Percentiles rank a stretch among this genome's conserved stretches.
phyloP scores from a whole-genome alignment of 2,329 filamentous ascomycete species.

The Lasiodiplodia theobromae region DNA sequence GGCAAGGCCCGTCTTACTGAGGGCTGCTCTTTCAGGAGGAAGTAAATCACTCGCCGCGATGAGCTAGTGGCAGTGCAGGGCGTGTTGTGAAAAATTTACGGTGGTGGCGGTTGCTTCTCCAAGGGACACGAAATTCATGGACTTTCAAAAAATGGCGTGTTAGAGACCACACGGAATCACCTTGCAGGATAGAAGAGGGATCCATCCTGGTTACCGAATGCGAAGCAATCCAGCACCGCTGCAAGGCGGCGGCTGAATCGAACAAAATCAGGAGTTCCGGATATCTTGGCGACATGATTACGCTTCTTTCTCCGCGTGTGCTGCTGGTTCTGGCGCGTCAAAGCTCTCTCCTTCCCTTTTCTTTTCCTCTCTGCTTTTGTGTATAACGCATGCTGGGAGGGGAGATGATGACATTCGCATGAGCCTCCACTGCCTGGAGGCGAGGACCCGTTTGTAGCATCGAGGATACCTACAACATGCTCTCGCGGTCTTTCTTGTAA shows the following conservation, averaged over 20 bases:
- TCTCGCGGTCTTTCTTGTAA: conserved; percentile 46
- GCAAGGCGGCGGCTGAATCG: conserved; percentile 19
- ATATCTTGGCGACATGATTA: conserved; percentile 52
- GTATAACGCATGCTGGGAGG: conserved; percentile 52
- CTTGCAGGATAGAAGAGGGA: conserved; percentile 53
- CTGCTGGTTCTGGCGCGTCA: conserved; percentile 45
- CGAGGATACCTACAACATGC: conserved; percentile 56
- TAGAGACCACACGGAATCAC: conserved; percentile 44
- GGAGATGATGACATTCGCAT: conserved; percentile 51
- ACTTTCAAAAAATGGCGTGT: conserved; percentile 37
- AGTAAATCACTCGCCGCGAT: conserved; percentile 71
- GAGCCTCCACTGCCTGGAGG: conserved; percentile 39
- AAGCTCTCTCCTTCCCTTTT: conserved; percentile 28
- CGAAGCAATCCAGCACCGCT: conserved; percentile 49
- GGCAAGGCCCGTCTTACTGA: conserved; percentile 98
- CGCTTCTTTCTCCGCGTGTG: conserved; percentile 47
- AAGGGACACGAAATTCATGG: conserved; percentile 41
- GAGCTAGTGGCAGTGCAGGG: conserved; percentile 38
- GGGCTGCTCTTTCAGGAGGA: conserved; percentile 99
- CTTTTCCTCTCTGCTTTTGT: conserved; percentile 32
- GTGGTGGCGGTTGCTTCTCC: conserved; percentile 39
- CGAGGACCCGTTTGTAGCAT: conserved; percentile 51
- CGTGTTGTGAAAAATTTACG: conserved; percentile 48
- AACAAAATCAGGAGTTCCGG: conserved; percentile 51
- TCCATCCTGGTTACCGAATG: conserved; percentile 43